A percentile compares a stretch with the other conserved stretches of the same genome.
These are phyloP conservation scores for Globisporangium takayamanum DNA, from an alignment of 352 stramenopile species.

Conservation along the genomic window DNA sequence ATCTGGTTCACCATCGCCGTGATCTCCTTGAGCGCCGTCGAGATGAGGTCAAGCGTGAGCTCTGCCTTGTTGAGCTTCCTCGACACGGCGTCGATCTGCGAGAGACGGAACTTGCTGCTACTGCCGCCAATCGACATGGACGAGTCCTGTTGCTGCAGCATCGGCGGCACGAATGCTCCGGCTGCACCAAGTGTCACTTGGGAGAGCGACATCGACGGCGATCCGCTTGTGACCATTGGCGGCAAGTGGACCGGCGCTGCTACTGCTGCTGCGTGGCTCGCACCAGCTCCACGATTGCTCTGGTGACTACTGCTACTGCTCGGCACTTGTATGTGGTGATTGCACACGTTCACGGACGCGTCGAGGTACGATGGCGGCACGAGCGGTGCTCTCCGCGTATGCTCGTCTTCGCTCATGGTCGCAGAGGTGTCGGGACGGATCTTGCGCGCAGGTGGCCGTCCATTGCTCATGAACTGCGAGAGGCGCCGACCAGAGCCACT, in stretches of 20 bases:
- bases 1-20: slow-evolving; percentile 68
- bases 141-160: slow-evolving; percentile 5
- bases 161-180: background rate
- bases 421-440: slow-evolving; percentile 1
- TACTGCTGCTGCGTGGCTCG: too few species aligned
- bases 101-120: slow-evolving; percentile 12
- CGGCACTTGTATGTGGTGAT: background rate
- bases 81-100: slow-evolving; percentile 41
- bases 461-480: slow-evolving; percentile 12
- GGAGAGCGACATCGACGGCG: background rate
- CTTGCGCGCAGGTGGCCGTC: background rate
- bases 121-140: slow-evolving; percentile 3
- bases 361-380: background rate
- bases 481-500: slow-evolving; percentile 18
- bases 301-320: too few species aligned
- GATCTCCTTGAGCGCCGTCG: slow-evolving; percentile 54
- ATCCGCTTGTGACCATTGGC: background rate
- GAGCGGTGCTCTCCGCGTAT: background rate
- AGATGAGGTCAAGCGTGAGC: slow-evolving; percentile 43
- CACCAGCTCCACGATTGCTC: too few species aligned
- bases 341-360: background rate
- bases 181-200: background rate
- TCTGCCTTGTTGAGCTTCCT: slow-evolving; percentile 50
- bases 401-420: background rate
- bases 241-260: background rate